These are phyloP conservation scores for Colletotrichum caudatum DNA, from an alignment of 2,329 filamentous ascomycete genomes.

Conservation along the genomic window DNA sequence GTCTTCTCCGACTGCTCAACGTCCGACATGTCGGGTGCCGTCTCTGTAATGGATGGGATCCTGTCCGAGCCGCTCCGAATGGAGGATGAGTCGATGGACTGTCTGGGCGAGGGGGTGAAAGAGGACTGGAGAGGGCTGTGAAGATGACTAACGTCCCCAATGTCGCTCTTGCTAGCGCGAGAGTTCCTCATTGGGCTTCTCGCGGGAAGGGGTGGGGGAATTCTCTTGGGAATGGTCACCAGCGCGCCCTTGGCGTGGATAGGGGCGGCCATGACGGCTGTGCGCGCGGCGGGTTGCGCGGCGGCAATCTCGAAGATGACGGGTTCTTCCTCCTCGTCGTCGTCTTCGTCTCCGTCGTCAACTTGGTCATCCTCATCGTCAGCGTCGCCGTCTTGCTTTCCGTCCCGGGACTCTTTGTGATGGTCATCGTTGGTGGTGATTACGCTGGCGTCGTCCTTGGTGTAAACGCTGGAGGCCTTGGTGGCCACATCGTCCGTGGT, in stretches of 20 bases:
- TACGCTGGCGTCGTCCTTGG: constrained; percentile 40
- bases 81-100: constrained; percentile 41
- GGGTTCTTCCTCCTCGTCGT: constrained; percentile 67
- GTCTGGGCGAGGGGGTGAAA: constrained; percentile 50
- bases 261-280: constrained; percentile 71
- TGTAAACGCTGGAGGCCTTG: constrained; percentile 47
- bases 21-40: constrained; percentile 14
- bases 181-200: constrained; percentile 78
- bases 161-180: constrained; percentile 64
- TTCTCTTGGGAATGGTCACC: constrained; percentile 85
- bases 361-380: constrained; percentile 57
- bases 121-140: constrained; percentile 65
- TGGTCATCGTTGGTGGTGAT: constrained; percentile 22
- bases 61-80: constrained; percentile 38
- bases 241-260: constrained; percentile 81
- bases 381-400: constrained; percentile 50
- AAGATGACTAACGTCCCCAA: constrained; percentile 68
- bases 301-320: constrained; percentile 77
- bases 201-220: constrained; percentile 81
- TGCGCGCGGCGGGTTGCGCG: constrained; percentile 65
- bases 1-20: constrained; percentile 9
- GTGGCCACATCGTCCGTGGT: constrained; percentile 46
- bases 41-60: constrained; percentile 37
- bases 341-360: constrained; percentile 57
- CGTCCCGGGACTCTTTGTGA: constrained; percentile 44